Evolutionary conservation across 257 asterid species (phyloP).

Genomic region (Pogostemon cablin): DNA sequence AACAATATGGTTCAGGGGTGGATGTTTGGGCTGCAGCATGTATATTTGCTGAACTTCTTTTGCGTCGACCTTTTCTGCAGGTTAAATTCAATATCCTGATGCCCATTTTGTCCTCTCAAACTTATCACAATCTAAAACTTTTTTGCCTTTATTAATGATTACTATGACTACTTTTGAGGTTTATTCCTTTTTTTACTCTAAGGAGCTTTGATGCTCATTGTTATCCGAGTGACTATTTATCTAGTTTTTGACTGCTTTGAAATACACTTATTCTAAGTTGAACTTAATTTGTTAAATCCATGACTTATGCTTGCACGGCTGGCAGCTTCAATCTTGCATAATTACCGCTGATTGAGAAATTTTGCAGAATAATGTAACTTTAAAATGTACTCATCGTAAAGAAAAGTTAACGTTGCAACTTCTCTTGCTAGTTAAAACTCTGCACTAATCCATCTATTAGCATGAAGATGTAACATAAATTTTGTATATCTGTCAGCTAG

Average conservation of each 20-base stretch:
- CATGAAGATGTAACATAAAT: background rate
- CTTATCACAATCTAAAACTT: background rate
- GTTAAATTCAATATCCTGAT: slow-evolving; percentile 44
- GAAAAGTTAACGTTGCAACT: slow-evolving; percentile 4
- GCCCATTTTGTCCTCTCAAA: slow-evolving; percentile 14
- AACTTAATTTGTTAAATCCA: background rate
- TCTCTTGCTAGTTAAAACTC: slow-evolving; percentile 16
- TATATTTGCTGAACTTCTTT: slow-evolving; percentile 93
- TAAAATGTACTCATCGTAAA: background rate
- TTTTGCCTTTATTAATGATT: background rate
- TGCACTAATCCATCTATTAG: background rate
- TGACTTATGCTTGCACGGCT: background rate
- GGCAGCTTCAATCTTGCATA: slow-evolving; percentile 16
- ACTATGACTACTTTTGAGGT: background rate
- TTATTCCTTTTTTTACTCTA: slow-evolving; percentile 12
- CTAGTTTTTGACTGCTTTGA: slow-evolving; percentile 1
- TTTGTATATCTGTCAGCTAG: slow-evolving; percentile 8
- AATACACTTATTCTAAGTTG: background rate
- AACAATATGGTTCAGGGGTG: slow-evolving; percentile 98
- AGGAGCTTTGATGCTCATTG: slow-evolving; percentile 5
- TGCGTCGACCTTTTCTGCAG: slow-evolving; percentile 94
- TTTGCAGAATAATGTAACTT: slow-evolving; percentile 5
- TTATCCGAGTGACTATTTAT: background rate
- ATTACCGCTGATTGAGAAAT: background rate
- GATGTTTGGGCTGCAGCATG: slow-evolving; percentile 99